These are phyloP conservation scores for Hypoxylon intermedium DNA, from an alignment of 495 filamentous ascomycete species.

Conservation along the genomic window DNA sequence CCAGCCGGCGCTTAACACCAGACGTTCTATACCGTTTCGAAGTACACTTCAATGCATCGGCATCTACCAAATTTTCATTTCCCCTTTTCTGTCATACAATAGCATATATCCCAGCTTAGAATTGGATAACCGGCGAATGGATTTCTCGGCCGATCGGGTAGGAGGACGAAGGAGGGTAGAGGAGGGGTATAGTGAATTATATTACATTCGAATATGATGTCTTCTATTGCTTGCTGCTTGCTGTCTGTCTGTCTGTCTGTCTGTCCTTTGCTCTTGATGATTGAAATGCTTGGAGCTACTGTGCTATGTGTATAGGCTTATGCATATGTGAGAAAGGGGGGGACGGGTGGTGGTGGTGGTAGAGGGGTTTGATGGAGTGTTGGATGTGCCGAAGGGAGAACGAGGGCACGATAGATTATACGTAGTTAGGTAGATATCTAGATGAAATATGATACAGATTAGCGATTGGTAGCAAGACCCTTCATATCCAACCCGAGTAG, in stretches of 20 bases:
- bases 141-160: conserved; percentile 31
- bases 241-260: no score
- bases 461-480: conserved; percentile 14
- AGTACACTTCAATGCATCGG: neutral
- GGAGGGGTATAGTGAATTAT: conserved; percentile 24
- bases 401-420: conserved; percentile 9
- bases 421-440: conserved; percentile 35
- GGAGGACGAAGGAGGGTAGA: conserved; percentile 2
- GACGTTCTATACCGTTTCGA: neutral
- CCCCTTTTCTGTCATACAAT: conserved; percentile 11
- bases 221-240: conserved; percentile 8
- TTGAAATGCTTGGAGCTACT: no score
- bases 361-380: conserved; percentile 15
- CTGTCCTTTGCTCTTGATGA: neutral
- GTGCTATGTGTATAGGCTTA: no score
- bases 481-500: conserved; percentile 4
- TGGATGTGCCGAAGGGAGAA: conserved; percentile 10
- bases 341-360: neutral
- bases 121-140: conserved; percentile 39
- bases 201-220: conserved; percentile 1
- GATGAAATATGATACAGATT: conserved; percentile 11
- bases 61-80: neutral
- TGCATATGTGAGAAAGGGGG: no score
- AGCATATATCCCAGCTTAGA: conserved; percentile 35
- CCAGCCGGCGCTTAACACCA: neutral